phyloP scores from a whole-genome alignment of 2,329 filamentous ascomycete genomes.

The Knufia petricola region DNA sequence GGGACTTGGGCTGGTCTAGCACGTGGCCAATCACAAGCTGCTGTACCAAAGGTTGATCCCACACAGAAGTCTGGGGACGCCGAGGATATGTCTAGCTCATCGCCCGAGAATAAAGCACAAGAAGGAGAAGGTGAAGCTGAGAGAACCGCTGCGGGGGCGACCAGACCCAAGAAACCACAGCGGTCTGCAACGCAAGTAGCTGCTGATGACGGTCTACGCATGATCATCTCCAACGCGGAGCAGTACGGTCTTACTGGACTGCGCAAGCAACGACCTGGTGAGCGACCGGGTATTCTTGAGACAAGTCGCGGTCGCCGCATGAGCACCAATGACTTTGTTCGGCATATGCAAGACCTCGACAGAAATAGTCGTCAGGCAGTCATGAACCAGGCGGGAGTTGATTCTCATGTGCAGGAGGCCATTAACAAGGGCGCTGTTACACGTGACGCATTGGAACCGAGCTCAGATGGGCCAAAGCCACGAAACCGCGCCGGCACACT shows the following conservation, averaged over 20 bases:
- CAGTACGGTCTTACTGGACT: constrained; percentile 29
- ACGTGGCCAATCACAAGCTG: constrained; percentile 7
- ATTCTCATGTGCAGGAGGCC: background rate
- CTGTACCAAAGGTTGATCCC: constrained; percentile 13
- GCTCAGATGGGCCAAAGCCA: background rate
- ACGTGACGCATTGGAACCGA: background rate
- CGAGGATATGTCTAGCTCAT: background rate
- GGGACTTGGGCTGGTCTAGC: constrained; percentile 49
- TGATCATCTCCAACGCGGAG: constrained; percentile 46
- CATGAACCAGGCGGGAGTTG: constrained; percentile 7
- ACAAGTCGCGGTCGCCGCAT: constrained; percentile 44
- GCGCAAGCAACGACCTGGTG: constrained; percentile 29
- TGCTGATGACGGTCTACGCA: constrained; percentile 50
- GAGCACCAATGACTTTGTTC: constrained; percentile 56
- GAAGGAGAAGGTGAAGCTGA: constrained; percentile 24
- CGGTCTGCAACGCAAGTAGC: constrained; percentile 9
- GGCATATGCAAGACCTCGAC: constrained; percentile 51
- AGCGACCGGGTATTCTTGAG: constrained; percentile 14
- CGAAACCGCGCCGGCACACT: background rate
- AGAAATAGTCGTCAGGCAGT: background rate
- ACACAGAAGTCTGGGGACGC: constrained; percentile 25
- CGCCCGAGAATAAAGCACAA: constrained; percentile 10
- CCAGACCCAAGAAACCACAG: constrained; percentile 23
- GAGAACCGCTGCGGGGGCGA: constrained; percentile 7
- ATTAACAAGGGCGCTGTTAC: background rate